A percentile compares a stretch with the other conserved stretches of the same genome.
phyloP scores from a whole-genome alignment of 139 green algal genomes.

The Chlamydomonas eustigma region DNA sequence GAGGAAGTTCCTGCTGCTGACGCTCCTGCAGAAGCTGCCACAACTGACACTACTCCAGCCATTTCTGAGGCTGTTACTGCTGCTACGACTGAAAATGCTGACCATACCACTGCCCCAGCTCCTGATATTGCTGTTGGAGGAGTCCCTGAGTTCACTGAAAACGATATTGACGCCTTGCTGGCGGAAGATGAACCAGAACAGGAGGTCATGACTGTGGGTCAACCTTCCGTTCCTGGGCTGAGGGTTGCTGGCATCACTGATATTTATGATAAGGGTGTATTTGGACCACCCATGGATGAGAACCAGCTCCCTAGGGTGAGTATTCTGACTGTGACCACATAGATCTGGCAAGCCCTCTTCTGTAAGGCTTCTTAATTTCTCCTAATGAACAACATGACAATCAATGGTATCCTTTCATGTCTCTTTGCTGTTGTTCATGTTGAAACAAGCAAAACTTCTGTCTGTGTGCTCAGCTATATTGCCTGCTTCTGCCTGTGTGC shows the following conservation, averaged over 20 bases:
- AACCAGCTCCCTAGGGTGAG: not conserved
- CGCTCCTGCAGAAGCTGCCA: too few relatives aligned
- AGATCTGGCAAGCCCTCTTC: not conserved
- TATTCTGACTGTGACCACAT: not conserved
- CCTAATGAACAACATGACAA: not conserved
- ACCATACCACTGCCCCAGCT: not conserved
- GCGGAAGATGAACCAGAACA: too few relatives aligned
- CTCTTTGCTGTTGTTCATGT: constrained; percentile 7
- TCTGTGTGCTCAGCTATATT: too few relatives aligned
- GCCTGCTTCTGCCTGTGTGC: constrained; percentile 33
- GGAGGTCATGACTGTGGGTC: too few relatives aligned
- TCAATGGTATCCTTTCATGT: not conserved
- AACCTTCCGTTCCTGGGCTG: not conserved
- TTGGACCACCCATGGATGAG: not conserved
- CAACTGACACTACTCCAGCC: too few relatives aligned
- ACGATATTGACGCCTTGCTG: not conserved
- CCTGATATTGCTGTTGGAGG: not conserved
- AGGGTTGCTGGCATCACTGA: not conserved
- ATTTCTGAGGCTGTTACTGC: too few relatives aligned
- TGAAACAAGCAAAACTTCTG: constrained; percentile 50
- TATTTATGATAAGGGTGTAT: not conserved
- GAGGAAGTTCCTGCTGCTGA: too few relatives aligned
- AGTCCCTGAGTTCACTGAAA: not conserved
- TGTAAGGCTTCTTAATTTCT: not conserved
- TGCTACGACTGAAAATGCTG: not conserved